Evolutionary conservation across 2,329 filamentous ascomycete species (phyloP), one percentile per base, ranked within the genome.

Genomic region (Lasiodiplodia sp.): DNA sequence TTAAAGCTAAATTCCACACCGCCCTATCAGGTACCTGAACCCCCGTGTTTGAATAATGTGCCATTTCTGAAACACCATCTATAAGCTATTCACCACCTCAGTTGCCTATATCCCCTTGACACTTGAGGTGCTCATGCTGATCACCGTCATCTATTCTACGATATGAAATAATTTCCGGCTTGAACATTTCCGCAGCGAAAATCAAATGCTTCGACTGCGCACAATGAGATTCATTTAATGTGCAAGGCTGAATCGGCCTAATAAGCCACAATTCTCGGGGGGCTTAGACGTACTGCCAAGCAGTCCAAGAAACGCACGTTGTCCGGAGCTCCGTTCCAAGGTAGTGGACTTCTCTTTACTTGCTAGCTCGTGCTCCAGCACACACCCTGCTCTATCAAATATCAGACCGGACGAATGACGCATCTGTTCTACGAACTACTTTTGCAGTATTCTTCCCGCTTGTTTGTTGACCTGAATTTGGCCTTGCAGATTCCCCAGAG

Each of bases 51-150:
- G 25, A 23, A 23, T 37, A 14, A 25, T 38, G 14, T 10, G 56
- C 37, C 56, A 60, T 25, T 37, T 21, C 56, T 60, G 56, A 40
- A 44, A 60, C 56, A 44, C 8, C 38, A 49, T 16, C 38, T 49
- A n/a, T 18, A 60, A 47, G 14, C 38, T n/a, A n/a, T 47, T 14
- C 57, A 60, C 44, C 57, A n/a, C 38, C 47, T 60, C 31, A 34
- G 2, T 34, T 34, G 31, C 38, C 44, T 23, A 31, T 23, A 40
- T 28, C 28, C 28, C 38, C 23, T n/a, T n/a, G 16, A 14, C 25
- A 4, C 40, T 34, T 62, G 3, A 12, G 28, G 21, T 14, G 56
- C 3, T 14, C 31, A n/a, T 58, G 21, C 40, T 31, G 38, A 38
- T 23, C 38, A 16, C 23, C 57, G 7, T 25, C 47, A 31, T n/a